A percentile compares a stretch with the other conserved stretches of the same genome.
Evolutionary conservation across 108 stramenopile species (phyloP).

Genomic region (Pseudonitzschia multistriata): DNA sequence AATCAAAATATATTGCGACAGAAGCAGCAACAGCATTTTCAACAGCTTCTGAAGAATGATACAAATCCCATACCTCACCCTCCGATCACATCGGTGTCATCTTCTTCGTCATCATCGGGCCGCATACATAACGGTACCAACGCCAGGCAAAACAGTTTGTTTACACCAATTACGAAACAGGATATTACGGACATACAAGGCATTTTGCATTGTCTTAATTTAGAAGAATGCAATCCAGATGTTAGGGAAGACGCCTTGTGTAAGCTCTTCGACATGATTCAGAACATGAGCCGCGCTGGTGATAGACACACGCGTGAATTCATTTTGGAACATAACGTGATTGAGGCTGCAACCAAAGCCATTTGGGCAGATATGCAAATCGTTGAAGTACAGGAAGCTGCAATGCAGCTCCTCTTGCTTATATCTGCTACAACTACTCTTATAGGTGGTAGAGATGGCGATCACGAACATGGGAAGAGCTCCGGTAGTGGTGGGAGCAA

Average conservation of each 20-base stretch:
- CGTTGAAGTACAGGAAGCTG: constrained; percentile 34
- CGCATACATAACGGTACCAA: background rate
- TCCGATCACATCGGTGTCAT: background rate
- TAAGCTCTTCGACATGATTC: constrained; percentile 17
- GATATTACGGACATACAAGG: constrained; percentile 26
- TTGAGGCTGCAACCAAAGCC: constrained; percentile 22
- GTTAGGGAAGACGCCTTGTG: constrained; percentile 24
- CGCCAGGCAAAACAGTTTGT: background rate
- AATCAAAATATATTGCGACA: background rate
- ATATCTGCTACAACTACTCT: constrained; percentile 16
- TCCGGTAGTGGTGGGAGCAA: background rate
- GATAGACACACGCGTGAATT: constrained; percentile 10
- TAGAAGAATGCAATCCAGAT: constrained; percentile 21
- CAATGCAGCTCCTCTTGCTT: constrained; percentile 31
- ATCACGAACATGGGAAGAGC: background rate
- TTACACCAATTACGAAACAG: background rate
- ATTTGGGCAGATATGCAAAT: constrained; percentile 42
- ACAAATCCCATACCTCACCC: background rate
- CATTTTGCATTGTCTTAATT: constrained; percentile 27
- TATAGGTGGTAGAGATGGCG: background rate
- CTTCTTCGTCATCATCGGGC: constrained; percentile 10
- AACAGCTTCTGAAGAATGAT: background rate
- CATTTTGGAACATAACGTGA: constrained; percentile 21
- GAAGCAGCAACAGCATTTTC: background rate
- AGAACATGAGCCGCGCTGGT: background rate